A percentile compares a stretch with the other conserved stretches of the same genome.
Conservation (phyloP, 306 rosid species). For the Castanea sativa region DNA sequence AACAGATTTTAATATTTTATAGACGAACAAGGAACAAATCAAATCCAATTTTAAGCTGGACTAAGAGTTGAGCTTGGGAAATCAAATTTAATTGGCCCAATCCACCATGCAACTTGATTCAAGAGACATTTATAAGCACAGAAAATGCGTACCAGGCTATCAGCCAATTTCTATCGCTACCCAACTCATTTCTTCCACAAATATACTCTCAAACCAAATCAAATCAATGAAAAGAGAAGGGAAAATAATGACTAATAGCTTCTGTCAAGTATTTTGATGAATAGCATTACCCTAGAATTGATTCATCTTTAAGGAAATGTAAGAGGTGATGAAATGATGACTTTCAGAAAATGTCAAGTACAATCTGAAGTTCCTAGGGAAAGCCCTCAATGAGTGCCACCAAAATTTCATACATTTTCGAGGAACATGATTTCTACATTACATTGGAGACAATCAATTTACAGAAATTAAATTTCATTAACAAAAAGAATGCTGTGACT, state of each 20-base stretch:
- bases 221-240: not conserved
- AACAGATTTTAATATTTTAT: not conserved
- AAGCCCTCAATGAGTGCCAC: no score
- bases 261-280: not conserved
- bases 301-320: not conserved
- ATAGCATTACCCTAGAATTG: not conserved
- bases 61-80: not conserved
- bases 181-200: no score
- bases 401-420: no score
- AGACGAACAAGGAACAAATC: not conserved
- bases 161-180: not conserved
- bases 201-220: not conserved
- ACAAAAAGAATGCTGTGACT: slow-evolving; percentile 63
- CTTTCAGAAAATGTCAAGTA: not conserved
- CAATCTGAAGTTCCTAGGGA: no score
- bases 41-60: not conserved
- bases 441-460: slow-evolving; percentile 1
- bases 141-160: not conserved
- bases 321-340: not conserved
- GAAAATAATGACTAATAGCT: not conserved
- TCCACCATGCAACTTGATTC: not conserved
- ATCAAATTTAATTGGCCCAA: not conserved
- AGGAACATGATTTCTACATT: no score
- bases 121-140: not conserved
- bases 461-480: slow-evolving; percentile 25